Percentiles rank a stretch among this genome's conserved stretches.
Evolutionary conservation across 2,329 filamentous ascomycete genomes (phyloP).

Genomic region (Pestalotiopsis sp.): DNA sequence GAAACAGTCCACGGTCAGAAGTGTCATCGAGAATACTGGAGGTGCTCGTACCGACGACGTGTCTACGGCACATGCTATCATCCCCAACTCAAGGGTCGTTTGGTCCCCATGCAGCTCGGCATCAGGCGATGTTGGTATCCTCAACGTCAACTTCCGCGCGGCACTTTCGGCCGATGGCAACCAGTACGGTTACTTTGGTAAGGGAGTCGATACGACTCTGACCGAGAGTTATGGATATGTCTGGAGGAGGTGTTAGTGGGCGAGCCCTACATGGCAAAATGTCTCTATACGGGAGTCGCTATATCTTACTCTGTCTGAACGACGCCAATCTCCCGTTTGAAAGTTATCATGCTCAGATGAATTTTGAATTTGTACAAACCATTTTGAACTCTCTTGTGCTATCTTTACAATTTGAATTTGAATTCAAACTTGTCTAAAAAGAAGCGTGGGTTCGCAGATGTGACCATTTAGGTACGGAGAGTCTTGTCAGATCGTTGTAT

Average conservation of each 20-base stretch:
- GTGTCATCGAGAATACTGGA: slow-evolving; percentile 29
- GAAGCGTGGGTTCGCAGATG: no score
- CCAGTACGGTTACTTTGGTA: slow-evolving; percentile 38
- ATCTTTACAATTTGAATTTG: no score
- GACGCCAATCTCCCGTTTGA: no score
- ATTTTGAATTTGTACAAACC: no score
- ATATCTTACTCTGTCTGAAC: no score
- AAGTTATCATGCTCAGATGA: no score
- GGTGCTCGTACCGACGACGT: slow-evolving; percentile 28
- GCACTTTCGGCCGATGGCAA: slow-evolving; percentile 34
- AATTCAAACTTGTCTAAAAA: no score
- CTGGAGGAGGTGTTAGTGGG: slow-evolving; percentile 36
- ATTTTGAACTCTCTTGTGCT: no score
- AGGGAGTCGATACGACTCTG: slow-evolving; percentile 25
- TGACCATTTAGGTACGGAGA: no score
- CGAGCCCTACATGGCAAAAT: not conserved
- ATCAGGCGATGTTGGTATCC: slow-evolving; percentile 37
- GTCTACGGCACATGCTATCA: slow-evolving; percentile 31
- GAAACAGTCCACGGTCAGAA: slow-evolving; percentile 31
- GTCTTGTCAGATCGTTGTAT: no score
- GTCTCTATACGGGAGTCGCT: not conserved
- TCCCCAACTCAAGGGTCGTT: slow-evolving; percentile 26
- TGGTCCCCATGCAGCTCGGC: slow-evolving; percentile 38
- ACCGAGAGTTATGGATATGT: slow-evolving; percentile 39
- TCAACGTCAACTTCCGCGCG: slow-evolving; percentile 45